Percentiles rank a stretch among this genome's conserved stretches.
These are phyloP conservation scores for Cyclocybe aegerita DNA, from an alignment of 768 basidiomycete genomes.

Conservation along the genomic window DNA sequence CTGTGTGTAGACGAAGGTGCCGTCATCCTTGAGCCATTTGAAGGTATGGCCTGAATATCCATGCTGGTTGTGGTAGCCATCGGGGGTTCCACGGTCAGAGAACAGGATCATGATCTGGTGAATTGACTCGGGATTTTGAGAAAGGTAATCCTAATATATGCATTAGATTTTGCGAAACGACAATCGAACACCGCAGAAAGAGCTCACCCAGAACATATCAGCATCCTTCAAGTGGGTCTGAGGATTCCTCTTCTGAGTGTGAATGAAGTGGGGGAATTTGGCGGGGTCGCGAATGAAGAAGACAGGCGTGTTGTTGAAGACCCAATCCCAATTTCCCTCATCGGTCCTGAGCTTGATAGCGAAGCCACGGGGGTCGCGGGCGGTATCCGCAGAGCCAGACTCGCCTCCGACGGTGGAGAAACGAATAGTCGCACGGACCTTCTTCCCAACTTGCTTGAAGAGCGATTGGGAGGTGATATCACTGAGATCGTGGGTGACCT, in stretches of 20 bases:
- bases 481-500: constrained; percentile 81
- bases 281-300: constrained; percentile 88
- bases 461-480: constrained; percentile 76
- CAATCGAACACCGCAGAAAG: not conserved
- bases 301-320: constrained; percentile 90
- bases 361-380: constrained; percentile 93
- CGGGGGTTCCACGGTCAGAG: constrained; percentile 94
- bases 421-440: constrained; percentile 74
- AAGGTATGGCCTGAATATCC: constrained; percentile 94
- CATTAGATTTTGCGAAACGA: not conserved
- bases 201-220: constrained; percentile 78
- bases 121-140: constrained; percentile 85
- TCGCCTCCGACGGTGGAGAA: constrained; percentile 96
- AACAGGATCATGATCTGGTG: constrained; percentile 90
- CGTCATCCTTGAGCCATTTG: constrained; percentile 85
- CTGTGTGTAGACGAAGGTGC: constrained; percentile 84
- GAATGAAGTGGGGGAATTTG: constrained; percentile 93
- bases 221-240: constrained; percentile 89
- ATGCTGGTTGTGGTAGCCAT: constrained; percentile 84
- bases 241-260: constrained; percentile 90
- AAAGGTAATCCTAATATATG: constrained; percentile 72
- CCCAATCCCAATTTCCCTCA: constrained; percentile 91
- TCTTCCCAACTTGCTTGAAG: constrained; percentile 64
- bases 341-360: constrained; percentile 87
- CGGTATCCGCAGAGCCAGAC: constrained; percentile 85